These are phyloP conservation scores for Alternaria triticimaculans DNA, from an alignment of 2,329 filamentous ascomycete genomes.

Conservation along the genomic window DNA sequence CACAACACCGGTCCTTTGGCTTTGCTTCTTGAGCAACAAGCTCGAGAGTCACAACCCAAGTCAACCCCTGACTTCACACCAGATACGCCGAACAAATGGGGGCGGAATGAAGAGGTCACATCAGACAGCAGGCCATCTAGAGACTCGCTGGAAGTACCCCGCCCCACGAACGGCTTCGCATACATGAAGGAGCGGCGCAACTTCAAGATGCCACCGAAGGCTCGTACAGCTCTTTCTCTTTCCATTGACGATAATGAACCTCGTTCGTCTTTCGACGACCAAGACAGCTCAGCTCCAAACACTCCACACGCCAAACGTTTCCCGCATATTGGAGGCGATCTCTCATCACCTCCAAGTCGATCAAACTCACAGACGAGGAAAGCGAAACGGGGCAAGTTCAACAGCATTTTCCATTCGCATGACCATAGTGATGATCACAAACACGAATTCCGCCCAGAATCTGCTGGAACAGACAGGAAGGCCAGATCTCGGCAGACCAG, in stretches of 20 bases:
- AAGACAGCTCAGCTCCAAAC: constrained; percentile 48
- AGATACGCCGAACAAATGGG: constrained; percentile 53
- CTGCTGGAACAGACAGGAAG: constrained; percentile 32
- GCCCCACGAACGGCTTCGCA: constrained; percentile 25
- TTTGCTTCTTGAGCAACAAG: constrained; percentile 54
- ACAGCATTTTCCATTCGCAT: constrained; percentile 51
- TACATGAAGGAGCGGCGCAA: constrained; percentile 21
- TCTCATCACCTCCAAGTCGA: constrained; percentile 48
- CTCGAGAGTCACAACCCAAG: constrained; percentile 42
- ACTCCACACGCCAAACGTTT: constrained; percentile 45
- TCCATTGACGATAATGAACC: constrained; percentile 40
- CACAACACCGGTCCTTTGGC: constrained; percentile 57
- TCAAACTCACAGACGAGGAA: constrained; percentile 41
- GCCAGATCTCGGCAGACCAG: constrained; percentile 36
- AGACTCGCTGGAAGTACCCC: constrained; percentile 35
- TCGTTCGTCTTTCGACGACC: constrained; percentile 48
- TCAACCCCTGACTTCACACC: constrained; percentile 51
- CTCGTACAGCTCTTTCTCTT: constrained; percentile 21
- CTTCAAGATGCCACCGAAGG: constrained; percentile 31
- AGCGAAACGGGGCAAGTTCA: constrained; percentile 47
- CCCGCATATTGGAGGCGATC: constrained; percentile 41
- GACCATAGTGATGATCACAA: constrained; percentile 43
- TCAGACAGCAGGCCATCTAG: constrained; percentile 20
- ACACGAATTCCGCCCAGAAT: constrained; percentile 25
- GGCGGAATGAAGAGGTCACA: constrained; percentile 31